Evolutionary conservation across 257 asterid genomes (phyloP), one percentile per base, ranked within the genome.

Genomic region (Gardenia jasminoides): DNA sequence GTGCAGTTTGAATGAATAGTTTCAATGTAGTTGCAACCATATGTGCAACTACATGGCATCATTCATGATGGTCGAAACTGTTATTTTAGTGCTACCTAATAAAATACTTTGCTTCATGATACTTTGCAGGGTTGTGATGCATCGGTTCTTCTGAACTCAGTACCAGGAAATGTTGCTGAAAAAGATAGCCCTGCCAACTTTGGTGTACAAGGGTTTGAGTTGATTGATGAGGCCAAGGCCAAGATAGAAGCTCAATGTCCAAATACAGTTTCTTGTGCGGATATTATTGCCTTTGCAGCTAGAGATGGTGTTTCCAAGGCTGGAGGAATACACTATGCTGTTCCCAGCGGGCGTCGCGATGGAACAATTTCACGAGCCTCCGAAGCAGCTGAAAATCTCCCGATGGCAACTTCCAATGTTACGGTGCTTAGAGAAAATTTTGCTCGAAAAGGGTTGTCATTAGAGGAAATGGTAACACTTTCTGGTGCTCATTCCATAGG

Each of bases 181-280:
- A 77, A 77, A 77, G 80, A 77, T 8, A 67, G 75, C 56, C 50
- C 80, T 22, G 26, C 54, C n/a, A 77, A 77, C 50, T 50, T 48
- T 10, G 74, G 90, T 15, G 91, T 89, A 0, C 84, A 93, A 22
- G 95, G 97, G 0, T 90, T 87, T n/a, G 87, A 75, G 9, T 56
- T 89, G 30, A 90, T 92, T 58, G 89, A 92, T 4, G 81, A 87
- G 0, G 91, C 85, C 19, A 90, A 90, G 82, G n/a, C 81, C 5
- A 83, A 52, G 13, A 62, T 88, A 62, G 93, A 90, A 76, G 70
- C 78, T 3, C 9, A 47, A 39, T 92, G 92, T 79, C 88, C 88
- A 33, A 84, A 83, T 1, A 58, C 86, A 0, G 95, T 92, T 31
- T 92, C 95, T 11, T 90, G 97, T 75, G 93, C 95, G 70, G 94